phyloP scores from a whole-genome alignment of 805 yeast genomes.

The Zygoascus bituminiphila region DNA sequence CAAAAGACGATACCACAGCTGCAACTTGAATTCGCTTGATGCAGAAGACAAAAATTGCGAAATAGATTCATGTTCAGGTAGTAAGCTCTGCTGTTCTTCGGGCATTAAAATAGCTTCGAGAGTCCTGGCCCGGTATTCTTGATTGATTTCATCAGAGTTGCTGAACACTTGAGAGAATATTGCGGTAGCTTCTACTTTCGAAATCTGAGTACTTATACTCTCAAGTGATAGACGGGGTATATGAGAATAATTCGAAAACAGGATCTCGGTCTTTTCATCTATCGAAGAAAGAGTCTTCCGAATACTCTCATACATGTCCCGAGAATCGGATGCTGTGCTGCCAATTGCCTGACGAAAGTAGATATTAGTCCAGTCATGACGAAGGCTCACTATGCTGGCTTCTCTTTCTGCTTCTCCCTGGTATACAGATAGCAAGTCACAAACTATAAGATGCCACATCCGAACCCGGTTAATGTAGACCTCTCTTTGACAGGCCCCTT shows the following conservation, averaged over 20 bases:
- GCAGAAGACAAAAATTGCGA: conserved; percentile 52
- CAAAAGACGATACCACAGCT: conserved; percentile 68
- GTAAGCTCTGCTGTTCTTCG: conserved; percentile 12
- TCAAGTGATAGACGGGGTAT: conserved; percentile 48
- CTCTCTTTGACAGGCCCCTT: neutral
- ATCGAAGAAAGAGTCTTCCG: conserved; percentile 8
- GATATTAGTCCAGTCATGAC: conserved; percentile 44
- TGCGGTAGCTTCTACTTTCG: conserved; percentile 62
- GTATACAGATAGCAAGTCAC: conserved; percentile 9
- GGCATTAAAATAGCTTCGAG: conserved; percentile 32
- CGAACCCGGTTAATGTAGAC: conserved; percentile 2
- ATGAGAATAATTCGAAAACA: conserved; percentile 49
- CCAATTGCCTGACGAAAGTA: conserved; percentile 37
- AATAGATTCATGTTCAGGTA: conserved; percentile 43
- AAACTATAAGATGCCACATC: conserved; percentile 16
- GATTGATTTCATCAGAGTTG: neutral
- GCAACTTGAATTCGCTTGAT: conserved; percentile 56
- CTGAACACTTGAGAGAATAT: conserved; percentile 48
- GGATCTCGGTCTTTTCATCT: conserved; percentile 26
- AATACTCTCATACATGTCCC: conserved; percentile 21
- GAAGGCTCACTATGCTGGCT: conserved; percentile 4
- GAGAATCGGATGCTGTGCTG: conserved; percentile 28
- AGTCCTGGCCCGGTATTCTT: conserved; percentile 11
- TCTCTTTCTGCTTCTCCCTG: neutral
- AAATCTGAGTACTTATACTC: conserved; percentile 50